These are phyloP conservation scores for Mycena vulgaris DNA, from an alignment of 768 basidiomycete genomes.

Conservation along the genomic window DNA sequence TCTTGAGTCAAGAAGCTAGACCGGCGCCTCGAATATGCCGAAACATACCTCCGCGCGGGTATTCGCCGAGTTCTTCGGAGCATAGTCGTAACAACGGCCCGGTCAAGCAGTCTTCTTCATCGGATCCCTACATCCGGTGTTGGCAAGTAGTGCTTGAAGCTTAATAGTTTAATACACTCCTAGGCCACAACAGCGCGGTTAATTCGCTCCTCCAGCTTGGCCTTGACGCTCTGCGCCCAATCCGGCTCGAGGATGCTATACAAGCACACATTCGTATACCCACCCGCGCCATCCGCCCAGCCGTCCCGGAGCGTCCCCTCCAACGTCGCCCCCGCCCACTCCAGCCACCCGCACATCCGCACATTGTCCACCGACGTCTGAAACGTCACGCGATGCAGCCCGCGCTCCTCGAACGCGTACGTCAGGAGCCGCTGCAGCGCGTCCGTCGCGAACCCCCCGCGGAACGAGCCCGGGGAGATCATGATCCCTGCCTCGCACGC, in stretches of 20 bases:
- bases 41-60: too few relatives aligned
- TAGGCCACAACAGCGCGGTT: not conserved
- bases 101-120: too few relatives aligned
- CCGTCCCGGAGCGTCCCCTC: conserved; percentile 56
- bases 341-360: conserved; percentile 64
- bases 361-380: conserved; percentile 59
- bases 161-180: not conserved
- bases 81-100: too few relatives aligned
- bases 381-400: conserved; percentile 59
- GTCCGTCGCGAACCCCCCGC: conserved; percentile 60
- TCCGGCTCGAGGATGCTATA: conserved; percentile 62
- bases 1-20: not conserved
- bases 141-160: too few relatives aligned
- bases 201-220: conserved; percentile 22
- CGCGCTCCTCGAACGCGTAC: conserved; percentile 59
- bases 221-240: conserved; percentile 54
- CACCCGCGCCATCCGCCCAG: conserved; percentile 55
- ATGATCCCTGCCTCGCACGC: conserved; percentile 62
- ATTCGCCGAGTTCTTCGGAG: too few relatives aligned
- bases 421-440: conserved; percentile 57
- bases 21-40: too few relatives aligned
- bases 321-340: conserved; percentile 54
- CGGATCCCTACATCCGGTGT: too few relatives aligned
- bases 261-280: conserved; percentile 54
- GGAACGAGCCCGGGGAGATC: conserved; percentile 53